Evolutionary conservation across 78 protist genomes (phyloP).

Genomic region (Dictyostelium citrinum): DNA sequence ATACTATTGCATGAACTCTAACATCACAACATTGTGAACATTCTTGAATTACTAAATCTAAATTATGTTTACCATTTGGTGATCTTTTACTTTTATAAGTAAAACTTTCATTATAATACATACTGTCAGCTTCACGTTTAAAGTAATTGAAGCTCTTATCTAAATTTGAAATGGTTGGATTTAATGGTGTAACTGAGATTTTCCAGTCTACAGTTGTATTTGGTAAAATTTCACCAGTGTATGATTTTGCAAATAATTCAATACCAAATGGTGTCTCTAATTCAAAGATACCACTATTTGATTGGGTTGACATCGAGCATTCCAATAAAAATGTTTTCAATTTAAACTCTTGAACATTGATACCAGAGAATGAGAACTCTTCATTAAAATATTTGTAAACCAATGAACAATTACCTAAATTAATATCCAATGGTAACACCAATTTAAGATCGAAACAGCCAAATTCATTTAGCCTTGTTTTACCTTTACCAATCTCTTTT

Average conservation of each 20-base stretch:
- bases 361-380: neutral
- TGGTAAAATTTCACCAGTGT: conserved; percentile 21
- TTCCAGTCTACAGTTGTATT: conserved; percentile 43
- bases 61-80: conserved; percentile 12
- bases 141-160: neutral
- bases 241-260: neutral
- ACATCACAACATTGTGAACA: neutral
- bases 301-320: neutral
- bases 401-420: neutral
- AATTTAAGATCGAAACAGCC: neutral
- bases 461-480: neutral
- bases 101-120: neutral
- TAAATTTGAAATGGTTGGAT: neutral
- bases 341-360: conserved; percentile 28
- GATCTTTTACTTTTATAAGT: neutral
- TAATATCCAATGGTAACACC: neutral
- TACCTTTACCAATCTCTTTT: neutral
- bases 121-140: neutral
- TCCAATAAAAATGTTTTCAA: conserved; percentile 18
- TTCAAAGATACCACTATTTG: neutral
- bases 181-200: neutral
- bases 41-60: conserved; percentile 4
- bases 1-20: neutral
- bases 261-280: neutral
- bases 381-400: neutral